Evolutionary conservation across 352 stramenopile genomes (phyloP).

Genomic region (Globisporangium rhizosaccharum): DNA sequence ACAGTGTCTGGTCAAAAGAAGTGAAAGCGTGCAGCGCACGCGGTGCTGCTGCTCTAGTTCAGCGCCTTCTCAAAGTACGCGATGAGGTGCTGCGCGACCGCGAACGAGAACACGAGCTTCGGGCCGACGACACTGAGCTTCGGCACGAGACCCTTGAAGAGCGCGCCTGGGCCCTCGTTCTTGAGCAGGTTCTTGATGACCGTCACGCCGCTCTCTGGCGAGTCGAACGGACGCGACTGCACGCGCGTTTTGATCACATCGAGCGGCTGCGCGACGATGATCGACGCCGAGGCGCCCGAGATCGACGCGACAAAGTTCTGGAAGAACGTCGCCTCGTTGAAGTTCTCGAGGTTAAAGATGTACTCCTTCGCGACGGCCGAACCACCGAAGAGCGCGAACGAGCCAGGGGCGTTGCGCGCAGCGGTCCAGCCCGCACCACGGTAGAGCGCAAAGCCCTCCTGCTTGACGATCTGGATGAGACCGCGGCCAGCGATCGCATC

Average conservation of each 20-base stretch:
- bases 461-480: slow-evolving; percentile 90
- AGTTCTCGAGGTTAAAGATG: slow-evolving; percentile 88
- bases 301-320: slow-evolving; percentile 90
- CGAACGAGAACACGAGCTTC: slow-evolving; percentile 96
- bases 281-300: slow-evolving; percentile 69
- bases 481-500: slow-evolving; percentile 88
- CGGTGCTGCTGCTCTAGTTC: slow-evolving; percentile 4
- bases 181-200: slow-evolving; percentile 92
- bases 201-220: slow-evolving; percentile 84
- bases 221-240: slow-evolving; percentile 92
- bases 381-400: slow-evolving; percentile 94
- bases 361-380: slow-evolving; percentile 87
- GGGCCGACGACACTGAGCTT: slow-evolving; percentile 94
- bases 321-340: slow-evolving; percentile 88
- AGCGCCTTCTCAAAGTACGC: slow-evolving; percentile 90
- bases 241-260: slow-evolving; percentile 97
- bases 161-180: slow-evolving; percentile 85
- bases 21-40: neutral
- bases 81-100: slow-evolving; percentile 93
- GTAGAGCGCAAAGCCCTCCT: slow-evolving; percentile 90
- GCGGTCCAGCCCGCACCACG: slow-evolving; percentile 89
- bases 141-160: slow-evolving; percentile 95
- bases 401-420: slow-evolving; percentile 92
- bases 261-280: slow-evolving; percentile 89
- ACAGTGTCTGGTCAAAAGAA: neutral